A percentile compares a stretch with the other conserved stretches of the same genome.
phyloP scores from a whole-genome alignment of 345 rosid species.

The Rhodamnia argentea region DNA sequence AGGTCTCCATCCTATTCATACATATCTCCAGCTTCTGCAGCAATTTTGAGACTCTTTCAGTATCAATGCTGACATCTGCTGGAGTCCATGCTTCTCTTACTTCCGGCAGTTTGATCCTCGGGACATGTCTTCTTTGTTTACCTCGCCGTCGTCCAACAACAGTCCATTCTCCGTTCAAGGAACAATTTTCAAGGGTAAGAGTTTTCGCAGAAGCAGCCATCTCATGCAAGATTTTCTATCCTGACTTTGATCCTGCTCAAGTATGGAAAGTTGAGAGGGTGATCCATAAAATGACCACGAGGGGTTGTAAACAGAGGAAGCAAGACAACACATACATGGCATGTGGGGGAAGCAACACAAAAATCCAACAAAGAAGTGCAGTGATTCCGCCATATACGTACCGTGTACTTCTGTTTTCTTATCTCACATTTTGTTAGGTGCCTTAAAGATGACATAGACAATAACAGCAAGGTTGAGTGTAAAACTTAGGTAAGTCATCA shows the following conservation, averaged over 20 bases:
- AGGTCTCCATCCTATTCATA: constrained; percentile 39
- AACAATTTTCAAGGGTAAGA: constrained; percentile 10
- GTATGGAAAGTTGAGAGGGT: background rate
- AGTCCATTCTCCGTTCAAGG: constrained; percentile 59
- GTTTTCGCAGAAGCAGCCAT: constrained; percentile 41
- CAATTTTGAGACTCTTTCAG: constrained; percentile 37
- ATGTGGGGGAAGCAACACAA: background rate
- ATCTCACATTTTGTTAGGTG: background rate
- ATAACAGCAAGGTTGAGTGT: background rate
- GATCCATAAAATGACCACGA: background rate
- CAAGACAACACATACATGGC: background rate
- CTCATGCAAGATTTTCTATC: background rate
- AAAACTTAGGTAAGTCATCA: background rate
- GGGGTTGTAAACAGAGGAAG: background rate
- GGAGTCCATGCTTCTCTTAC: constrained; percentile 46
- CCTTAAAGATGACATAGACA: background rate
- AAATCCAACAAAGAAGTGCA: background rate
- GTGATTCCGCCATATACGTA: background rate
- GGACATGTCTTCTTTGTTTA: constrained; percentile 23
- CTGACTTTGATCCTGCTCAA: background rate
- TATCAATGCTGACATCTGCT: constrained; percentile 32
- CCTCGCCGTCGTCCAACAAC: constrained; percentile 52
- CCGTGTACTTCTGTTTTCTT: background rate
- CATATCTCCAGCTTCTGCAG: constrained; percentile 39
- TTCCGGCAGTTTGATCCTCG: constrained; percentile 8